Evolutionary conservation across 139 green algal genomes (phyloP).

Genomic region (Eudorina sp.): DNA sequence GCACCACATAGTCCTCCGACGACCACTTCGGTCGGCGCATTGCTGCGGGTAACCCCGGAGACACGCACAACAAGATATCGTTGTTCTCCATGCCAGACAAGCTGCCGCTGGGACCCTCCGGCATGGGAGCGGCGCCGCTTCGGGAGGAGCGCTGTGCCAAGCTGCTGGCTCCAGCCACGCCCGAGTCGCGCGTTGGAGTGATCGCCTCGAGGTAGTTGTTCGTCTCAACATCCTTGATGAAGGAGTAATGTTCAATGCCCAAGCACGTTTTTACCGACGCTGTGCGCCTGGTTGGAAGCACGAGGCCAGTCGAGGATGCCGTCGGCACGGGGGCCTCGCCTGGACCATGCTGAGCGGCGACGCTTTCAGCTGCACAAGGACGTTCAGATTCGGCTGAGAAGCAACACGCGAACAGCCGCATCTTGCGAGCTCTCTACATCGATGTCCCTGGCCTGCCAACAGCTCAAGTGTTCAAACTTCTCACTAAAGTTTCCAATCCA

Average conservation of each 20-base stretch:
- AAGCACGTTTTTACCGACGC: conserved; percentile 32
- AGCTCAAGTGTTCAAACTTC: conserved; percentile 6
- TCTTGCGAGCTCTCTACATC: background rate
- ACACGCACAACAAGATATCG: conserved; percentile 52
- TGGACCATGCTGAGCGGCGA: background rate
- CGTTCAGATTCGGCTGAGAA: background rate
- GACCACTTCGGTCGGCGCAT: conserved; percentile 61
- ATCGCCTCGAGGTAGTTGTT: conserved; percentile 40
- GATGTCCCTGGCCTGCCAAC: background rate
- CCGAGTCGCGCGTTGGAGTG: background rate
- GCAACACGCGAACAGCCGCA: conserved; percentile 9
- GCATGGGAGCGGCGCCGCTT: background rate
- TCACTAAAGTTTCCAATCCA: too few species aligned
- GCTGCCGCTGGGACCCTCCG: background rate
- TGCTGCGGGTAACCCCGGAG: conserved; percentile 32
- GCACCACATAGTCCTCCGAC: conserved; percentile 58
- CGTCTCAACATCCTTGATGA: conserved; percentile 25
- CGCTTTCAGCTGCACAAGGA: background rate
- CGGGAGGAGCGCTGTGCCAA: background rate
- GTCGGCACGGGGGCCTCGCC: background rate
- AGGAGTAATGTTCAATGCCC: conserved; percentile 35
- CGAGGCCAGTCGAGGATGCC: background rate
- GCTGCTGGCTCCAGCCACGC: background rate
- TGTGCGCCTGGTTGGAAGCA: conserved; percentile 23
- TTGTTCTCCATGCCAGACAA: background rate